Percentiles rank a stretch among this genome's conserved stretches.
These are phyloP conservation scores for Colletotrichum tabaci DNA, from an alignment of 2,329 filamentous ascomycete species.

Conservation along the genomic window DNA sequence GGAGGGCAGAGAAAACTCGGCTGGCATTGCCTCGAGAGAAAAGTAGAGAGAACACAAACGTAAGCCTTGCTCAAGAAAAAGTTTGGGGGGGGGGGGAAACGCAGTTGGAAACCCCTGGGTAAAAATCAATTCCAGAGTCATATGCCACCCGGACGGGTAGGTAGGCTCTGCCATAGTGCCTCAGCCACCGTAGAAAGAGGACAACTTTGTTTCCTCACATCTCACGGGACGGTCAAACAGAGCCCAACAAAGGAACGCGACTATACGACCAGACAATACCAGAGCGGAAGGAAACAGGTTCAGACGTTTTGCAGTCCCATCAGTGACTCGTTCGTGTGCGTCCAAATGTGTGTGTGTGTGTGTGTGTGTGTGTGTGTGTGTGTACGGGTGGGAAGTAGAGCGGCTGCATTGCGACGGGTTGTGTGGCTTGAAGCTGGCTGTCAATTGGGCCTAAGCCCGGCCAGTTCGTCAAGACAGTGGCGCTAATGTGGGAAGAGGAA, in stretches of 20 bases:
- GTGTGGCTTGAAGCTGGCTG: slow-evolving; percentile 24
- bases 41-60: slow-evolving; percentile 23
- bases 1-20: slow-evolving; percentile 6
- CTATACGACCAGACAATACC: neutral
- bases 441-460: slow-evolving; percentile 32
- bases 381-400: slow-evolving; percentile 24
- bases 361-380: slow-evolving; percentile 7
- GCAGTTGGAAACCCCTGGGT: too few species aligned
- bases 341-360: slow-evolving; percentile 9
- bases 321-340: slow-evolving; percentile 4
- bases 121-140: neutral
- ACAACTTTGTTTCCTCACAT: neutral
- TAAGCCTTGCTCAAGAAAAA: slow-evolving; percentile 9
- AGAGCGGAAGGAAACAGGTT: slow-evolving; percentile 1
- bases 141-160: slow-evolving; percentile 1
- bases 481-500: slow-evolving; percentile 40
- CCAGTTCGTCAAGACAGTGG: slow-evolving; percentile 35
- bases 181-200: neutral
- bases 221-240: neutral
- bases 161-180: neutral
- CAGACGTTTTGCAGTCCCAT: neutral
- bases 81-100: neutral
- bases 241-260: neutral
- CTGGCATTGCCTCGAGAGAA: slow-evolving; percentile 8
- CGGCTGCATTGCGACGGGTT: slow-evolving; percentile 29